Base-by-base conservation (phyloP, 352 stramenopile species). In the Pythium apleroticum region DNA sequence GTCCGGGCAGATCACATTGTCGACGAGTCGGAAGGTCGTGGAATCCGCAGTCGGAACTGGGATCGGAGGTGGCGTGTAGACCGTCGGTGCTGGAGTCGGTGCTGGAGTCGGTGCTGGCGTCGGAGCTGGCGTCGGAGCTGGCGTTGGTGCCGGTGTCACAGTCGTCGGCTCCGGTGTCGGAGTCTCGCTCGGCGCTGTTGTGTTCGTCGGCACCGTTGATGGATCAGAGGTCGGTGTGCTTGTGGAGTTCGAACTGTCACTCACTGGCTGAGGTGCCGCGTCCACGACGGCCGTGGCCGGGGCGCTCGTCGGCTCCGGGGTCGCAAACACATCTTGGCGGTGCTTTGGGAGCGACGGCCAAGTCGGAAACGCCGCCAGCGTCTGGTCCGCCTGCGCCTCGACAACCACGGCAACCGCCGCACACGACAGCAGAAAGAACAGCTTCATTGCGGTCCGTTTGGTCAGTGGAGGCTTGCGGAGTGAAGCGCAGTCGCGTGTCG, bases 31-130 rank as follows among this genome's bases (percentile, higher is more conserved):
- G 52, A 39, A 57, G 28, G 30, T 57, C 19, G 52, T 20, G n/a
- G 61, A 68, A 25, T 62, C 53, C 2, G 28, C n/a, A 0, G 41
- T 48, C 7, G 61, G 43, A 9, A 30, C 31, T 3, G 61, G 61
- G 22, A 68, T 52, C 10, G 61, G 61, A 20, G 61, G 53, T 15
- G 53, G 43, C 12, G 52, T 37, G 45, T 68, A 68, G 6, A 17
- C 8, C n/a, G 53, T 61, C 28, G 60, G 60, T 2, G 60, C 60
- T 15, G 60, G 60, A 17, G 59, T 65, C n/a, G 58, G 3, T 19
- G 22, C 17, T 10, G 57, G 28, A 14, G 24, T 30, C 24, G 31
- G n/a, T 4, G 31, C 20, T 45, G 52, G 14, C 6, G 27, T 22
- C 20, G 25, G 14, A 33, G 31, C 19, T 11, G 52, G 12, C 19